Base-by-base conservation (phyloP, 352 stramenopile species). In the Phytophthora cactorum region DNA sequence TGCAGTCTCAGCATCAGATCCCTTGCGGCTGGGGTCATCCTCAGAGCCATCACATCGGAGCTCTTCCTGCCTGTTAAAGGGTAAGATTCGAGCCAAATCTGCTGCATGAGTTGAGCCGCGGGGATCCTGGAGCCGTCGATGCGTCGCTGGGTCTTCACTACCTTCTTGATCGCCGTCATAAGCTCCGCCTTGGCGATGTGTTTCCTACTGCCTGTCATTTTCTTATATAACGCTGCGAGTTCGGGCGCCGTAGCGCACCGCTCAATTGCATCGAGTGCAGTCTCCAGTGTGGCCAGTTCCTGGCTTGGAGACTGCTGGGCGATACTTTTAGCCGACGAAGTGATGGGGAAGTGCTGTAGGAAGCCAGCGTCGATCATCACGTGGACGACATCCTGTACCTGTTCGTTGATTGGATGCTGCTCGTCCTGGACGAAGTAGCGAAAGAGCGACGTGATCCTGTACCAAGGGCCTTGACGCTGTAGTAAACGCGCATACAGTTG, bases 401-500 rank as follows among this genome's bases (percentile, higher is more conserved):
- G 55, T 5, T 68, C 50, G 9, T 79, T 66, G 15, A 70, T 51
- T 25, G 55, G 59, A n/a, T 67, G 38, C 43, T 75, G 31, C 2
- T 74, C 59, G 3, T 44, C 25, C 36, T 41, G 43, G 10, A 58
- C 60, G 54, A 92, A 90, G 52, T 94, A 93, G 17, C 68, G 75
- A 15, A 88, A 70, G 25, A 95, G 67, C 27, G 84, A 88, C 17
- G 73, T 72, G 1, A 75, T 83, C 62, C 86, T 88, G 62, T 90
- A 90, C 88, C 88, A 96, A 47, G 77, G 72, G 0, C 86, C 88
- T 58, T 88, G 89, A 32, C 88, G 88, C 58, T 94, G 86, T 27
- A 96, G 82, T 25, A 94, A 61, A 9, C 84, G 88, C 41, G 86
- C 84, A 52, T 93, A 94, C 27, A 96, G 54, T n/a, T 84, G 73